Percentiles rank a stretch among this genome's conserved stretches.
Conservation (phyloP, 495 filamentous ascomycete genomes). For the Tuber umbilicatum region DNA sequence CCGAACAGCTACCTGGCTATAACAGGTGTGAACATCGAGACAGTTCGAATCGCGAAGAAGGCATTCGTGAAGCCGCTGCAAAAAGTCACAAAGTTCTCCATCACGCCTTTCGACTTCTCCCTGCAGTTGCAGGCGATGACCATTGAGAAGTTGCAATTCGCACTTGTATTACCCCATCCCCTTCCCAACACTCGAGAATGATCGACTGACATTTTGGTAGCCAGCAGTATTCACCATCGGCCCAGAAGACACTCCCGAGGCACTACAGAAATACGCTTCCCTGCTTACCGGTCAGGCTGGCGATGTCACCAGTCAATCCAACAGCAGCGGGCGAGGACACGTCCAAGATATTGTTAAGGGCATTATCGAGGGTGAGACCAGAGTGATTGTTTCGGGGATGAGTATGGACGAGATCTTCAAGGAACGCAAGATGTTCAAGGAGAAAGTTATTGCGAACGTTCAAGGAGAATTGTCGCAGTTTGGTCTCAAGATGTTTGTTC, state of each 20-base stretch:
- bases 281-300: conserved; percentile 55
- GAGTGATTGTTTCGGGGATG: conserved; percentile 69
- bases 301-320: conserved; percentile 31
- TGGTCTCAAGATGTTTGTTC: conserved; percentile 55
- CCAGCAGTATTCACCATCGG: conserved; percentile 83
- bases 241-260: conserved; percentile 52
- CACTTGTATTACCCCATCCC: not conserved
- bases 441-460: conserved; percentile 68
- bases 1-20: conserved; percentile 68
- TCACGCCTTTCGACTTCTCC: conserved; percentile 69
- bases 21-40: conserved; percentile 65
- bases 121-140: conserved; percentile 78
- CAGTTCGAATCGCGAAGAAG: conserved; percentile 66
- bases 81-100: conserved; percentile 51
- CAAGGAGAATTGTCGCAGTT: conserved; percentile 68
- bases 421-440: conserved; percentile 72
- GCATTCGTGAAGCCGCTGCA: conserved; percentile 63
- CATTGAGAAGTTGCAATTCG: conserved; percentile 63
- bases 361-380: conserved; percentile 79
- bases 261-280: conserved; percentile 70
- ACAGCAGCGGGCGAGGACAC: conserved; percentile 51
- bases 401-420: conserved; percentile 85
- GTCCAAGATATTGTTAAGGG: conserved; percentile 81
- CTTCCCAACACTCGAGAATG: not conserved
- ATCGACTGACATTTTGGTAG: conserved; percentile 39